phyloP scores from a whole-genome alignment of 805 yeast genomes.

The Monosporozyma servazzii region DNA sequence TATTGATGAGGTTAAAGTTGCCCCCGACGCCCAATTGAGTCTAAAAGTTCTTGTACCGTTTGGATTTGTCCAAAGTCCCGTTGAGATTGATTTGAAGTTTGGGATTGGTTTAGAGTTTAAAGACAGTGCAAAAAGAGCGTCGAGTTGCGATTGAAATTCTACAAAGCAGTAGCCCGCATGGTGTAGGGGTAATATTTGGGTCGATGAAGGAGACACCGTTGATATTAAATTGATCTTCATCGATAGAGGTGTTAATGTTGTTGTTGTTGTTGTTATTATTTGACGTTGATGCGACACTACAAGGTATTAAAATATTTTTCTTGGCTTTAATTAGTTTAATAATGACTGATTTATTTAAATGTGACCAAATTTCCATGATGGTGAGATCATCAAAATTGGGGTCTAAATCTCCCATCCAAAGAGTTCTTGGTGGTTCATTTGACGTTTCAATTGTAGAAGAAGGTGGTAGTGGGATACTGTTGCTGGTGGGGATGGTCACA shows the following conservation, averaged over 20 bases:
- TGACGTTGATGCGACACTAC: conserved; percentile 16
- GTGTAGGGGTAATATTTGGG: conserved; percentile 28
- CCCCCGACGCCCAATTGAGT: conserved; percentile 79
- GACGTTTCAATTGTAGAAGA: conserved; percentile 40
- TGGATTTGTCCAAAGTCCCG: conserved; percentile 23
- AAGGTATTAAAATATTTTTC: conserved; percentile 29
- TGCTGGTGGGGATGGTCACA: no score
- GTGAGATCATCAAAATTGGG: conserved; percentile 67
- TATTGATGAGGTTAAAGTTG: conserved; percentile 61
- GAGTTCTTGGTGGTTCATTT: conserved; percentile 50
- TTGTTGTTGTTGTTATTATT: neutral
- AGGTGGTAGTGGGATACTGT: conserved; percentile 43
- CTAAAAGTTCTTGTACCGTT: conserved; percentile 52
- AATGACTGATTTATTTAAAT: conserved; percentile 44
- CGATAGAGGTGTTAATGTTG: neutral
- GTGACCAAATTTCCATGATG: conserved; percentile 50
- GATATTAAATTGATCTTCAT: conserved; percentile 8
- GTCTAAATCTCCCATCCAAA: conserved; percentile 86
- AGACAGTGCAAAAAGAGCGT: conserved; percentile 59
- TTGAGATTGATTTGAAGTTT: conserved; percentile 29
- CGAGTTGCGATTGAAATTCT: conserved; percentile 59
- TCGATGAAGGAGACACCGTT: conserved; percentile 28
- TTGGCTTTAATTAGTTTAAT: conserved; percentile 58
- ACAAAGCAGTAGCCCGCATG: conserved; percentile 71
- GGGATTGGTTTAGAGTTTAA: conserved; percentile 61